Evolutionary conservation across 257 asterid genomes (phyloP).

Genomic region (Nemophila menziesii): DNA sequence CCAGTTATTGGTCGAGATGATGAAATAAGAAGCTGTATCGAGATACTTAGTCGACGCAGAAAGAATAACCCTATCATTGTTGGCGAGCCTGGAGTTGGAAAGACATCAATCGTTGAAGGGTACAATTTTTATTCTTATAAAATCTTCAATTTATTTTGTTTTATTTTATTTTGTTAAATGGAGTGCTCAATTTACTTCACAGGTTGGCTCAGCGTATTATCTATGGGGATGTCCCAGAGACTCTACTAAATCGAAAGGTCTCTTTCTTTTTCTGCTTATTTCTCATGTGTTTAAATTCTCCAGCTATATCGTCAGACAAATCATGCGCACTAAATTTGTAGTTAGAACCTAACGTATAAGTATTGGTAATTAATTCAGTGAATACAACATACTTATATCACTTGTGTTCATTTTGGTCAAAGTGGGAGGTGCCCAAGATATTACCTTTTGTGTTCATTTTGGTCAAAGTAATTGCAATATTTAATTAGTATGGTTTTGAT

Average conservation of each 20-base stretch:
- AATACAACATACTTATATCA: no score
- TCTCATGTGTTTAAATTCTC: no score
- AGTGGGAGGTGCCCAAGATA: no score
- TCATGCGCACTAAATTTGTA: no score
- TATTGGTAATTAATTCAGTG: no score
- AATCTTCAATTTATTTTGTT: slow-evolving; percentile 9
- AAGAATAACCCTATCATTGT: slow-evolving; percentile 89
- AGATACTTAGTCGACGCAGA: slow-evolving; percentile 90
- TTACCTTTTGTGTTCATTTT: slow-evolving; percentile 8
- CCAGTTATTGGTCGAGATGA: slow-evolving; percentile 99
- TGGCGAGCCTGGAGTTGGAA: slow-evolving; percentile 98
- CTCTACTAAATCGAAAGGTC: slow-evolving; percentile 84
- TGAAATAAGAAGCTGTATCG: slow-evolving; percentile 95
- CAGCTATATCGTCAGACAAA: no score
- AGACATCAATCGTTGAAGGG: slow-evolving; percentile 99
- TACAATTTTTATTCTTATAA: no score
- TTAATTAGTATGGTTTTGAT: neutral
- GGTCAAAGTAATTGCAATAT: slow-evolving; percentile 3
- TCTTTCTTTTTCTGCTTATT: no score
- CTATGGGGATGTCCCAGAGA: slow-evolving; percentile 99
- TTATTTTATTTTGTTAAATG: no score
- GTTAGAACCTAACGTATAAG: no score
- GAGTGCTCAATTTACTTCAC: slow-evolving; percentile 12
- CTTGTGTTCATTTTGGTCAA: no score
- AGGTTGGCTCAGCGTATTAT: slow-evolving; percentile 99